Percentiles rank a stretch among this genome's conserved stretches.
phyloP scores from a whole-genome alignment of 1,284 basidiomycete genomes.

The Phellinidium pouzarii region DNA sequence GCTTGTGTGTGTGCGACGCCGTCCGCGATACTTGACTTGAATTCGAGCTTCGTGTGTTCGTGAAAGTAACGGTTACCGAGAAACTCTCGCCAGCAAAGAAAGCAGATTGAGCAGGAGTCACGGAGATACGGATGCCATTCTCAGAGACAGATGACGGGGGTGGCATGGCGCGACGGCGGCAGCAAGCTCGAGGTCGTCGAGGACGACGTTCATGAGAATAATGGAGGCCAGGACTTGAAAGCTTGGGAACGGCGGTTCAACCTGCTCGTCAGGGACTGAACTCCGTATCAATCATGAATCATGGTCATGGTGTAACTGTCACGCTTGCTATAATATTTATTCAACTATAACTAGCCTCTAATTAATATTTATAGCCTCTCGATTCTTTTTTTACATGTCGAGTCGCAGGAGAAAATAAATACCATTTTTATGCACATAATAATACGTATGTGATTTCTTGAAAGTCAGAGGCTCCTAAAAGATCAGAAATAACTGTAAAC shows the following conservation, averaged over 20 bases:
- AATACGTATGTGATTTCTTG: too few species aligned
- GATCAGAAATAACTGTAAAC: too few species aligned
- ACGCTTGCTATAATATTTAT: too few species aligned
- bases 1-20: slow-evolving; percentile 45
- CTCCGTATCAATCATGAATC: too few species aligned
- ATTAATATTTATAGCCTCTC: too few species aligned
- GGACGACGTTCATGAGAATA: neutral
- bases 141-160: neutral
- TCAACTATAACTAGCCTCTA: too few species aligned
- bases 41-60: slow-evolving; percentile 61
- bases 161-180: neutral
- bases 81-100: slow-evolving; percentile 92
- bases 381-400: too few species aligned
- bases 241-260: neutral
- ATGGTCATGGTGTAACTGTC: too few species aligned
- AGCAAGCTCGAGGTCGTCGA: neutral
- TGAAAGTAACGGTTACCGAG: slow-evolving; percentile 79
- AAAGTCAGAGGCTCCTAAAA: too few species aligned
- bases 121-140: slow-evolving; percentile 48
- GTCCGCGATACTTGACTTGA: slow-evolving; percentile 19
- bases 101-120: slow-evolving; percentile 77
- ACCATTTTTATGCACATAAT: too few species aligned
- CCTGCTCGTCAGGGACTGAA: neutral
- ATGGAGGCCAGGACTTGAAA: neutral
- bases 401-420: too few species aligned